A percentile compares a stretch with the other conserved stretches of the same genome.
These are phyloP conservation scores for Paecilomyces variotii DNA, from an alignment of 2,329 filamentous ascomycete species.

Conservation along the genomic window DNA sequence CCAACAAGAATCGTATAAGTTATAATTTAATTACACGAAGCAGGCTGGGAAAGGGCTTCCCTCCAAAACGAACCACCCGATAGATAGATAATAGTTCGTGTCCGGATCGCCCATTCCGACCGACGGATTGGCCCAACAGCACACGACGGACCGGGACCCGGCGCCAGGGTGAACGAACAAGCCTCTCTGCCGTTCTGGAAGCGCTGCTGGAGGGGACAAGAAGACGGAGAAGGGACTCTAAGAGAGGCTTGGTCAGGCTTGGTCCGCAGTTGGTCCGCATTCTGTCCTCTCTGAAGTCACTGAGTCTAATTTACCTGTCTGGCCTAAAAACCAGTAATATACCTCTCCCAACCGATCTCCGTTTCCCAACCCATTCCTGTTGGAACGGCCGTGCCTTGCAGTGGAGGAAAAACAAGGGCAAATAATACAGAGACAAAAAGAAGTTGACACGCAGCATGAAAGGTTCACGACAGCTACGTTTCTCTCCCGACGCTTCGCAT, in stretches of 20 bases:
- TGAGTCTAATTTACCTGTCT: neutral
- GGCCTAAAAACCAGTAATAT: neutral
- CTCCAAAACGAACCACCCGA: neutral
- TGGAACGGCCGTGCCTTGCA: neutral
- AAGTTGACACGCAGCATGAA: slow-evolving; percentile 7
- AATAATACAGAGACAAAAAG: too few relatives aligned
- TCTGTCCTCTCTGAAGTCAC: neutral
- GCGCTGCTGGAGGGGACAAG: neutral
- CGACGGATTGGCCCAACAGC: neutral
- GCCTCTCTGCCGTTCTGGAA: neutral
- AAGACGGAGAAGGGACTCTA: neutral
- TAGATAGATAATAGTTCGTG: neutral
- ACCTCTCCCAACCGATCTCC: neutral
- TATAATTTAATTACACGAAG: neutral
- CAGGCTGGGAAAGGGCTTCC: neutral
- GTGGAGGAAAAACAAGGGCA: neutral
- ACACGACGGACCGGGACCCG: neutral
- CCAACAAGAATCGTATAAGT: too few relatives aligned
- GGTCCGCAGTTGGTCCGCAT: neutral
- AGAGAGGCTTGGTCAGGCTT: neutral
- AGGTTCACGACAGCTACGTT: slow-evolving; percentile 8
- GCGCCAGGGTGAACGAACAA: neutral
- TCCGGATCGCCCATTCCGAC: neutral
- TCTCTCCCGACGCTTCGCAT: slow-evolving; percentile 6
- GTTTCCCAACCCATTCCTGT: neutral